Evolutionary conservation across 495 filamentous ascomycete genomes (phyloP).

Genomic region (Zalerion maritima): DNA sequence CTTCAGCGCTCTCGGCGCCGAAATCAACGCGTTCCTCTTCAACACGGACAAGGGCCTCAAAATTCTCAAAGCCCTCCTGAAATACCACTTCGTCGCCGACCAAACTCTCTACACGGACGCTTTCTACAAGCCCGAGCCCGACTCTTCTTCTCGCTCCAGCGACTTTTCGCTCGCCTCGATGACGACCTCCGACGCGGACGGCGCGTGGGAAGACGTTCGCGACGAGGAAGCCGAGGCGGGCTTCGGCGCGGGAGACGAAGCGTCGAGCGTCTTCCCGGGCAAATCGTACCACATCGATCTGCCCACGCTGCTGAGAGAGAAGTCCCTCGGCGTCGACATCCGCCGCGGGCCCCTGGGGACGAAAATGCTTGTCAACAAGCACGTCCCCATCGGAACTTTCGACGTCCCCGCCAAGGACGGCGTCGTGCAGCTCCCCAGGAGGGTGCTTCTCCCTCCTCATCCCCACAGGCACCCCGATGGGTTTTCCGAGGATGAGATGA

Average conservation of each 20-base stretch:
- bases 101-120: constrained; percentile 74
- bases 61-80: constrained; percentile 55
- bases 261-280: neutral
- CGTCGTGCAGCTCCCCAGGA: constrained; percentile 56
- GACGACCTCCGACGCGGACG: no score
- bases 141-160: no score
- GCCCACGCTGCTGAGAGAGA: constrained; percentile 46
- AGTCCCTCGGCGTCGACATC: constrained; percentile 50
- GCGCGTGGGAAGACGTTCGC: no score
- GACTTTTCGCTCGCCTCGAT: no score
- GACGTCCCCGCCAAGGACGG: constrained; percentile 62
- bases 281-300: constrained; percentile 45
- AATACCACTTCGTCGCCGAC: constrained; percentile 63
- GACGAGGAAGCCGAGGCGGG: no score
- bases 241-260: no score
- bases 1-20: constrained; percentile 53
- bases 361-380: constrained; percentile 61
- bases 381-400: constrained; percentile 38
- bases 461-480: constrained; percentile 17
- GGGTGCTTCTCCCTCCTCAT: constrained; percentile 62
- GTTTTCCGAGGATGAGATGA: constrained; percentile 38
- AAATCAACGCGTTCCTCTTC: constrained; percentile 66
- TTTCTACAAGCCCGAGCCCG: constrained; percentile 35
- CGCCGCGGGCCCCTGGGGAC: constrained; percentile 46
- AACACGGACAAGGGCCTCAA: constrained; percentile 43